Evolutionary conservation across 2,329 filamentous ascomycete genomes (phyloP).

Genomic region (Neofusicoccum cordaticola): DNA sequence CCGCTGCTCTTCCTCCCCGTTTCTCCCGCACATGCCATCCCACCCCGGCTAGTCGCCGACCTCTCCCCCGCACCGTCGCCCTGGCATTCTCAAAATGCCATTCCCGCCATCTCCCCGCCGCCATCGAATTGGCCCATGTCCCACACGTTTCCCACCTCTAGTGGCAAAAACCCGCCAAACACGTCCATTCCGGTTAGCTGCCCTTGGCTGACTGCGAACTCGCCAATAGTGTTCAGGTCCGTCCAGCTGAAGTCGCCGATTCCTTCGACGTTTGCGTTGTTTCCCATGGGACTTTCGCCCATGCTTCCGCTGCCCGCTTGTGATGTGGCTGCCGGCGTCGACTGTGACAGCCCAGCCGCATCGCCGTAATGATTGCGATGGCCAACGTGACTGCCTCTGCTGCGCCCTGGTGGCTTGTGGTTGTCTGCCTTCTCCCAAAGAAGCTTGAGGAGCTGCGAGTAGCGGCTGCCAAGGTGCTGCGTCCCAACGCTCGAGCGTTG

Average conservation of each 20-base stretch:
- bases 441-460: slow-evolving; percentile 45
- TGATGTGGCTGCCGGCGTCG: slow-evolving; percentile 23
- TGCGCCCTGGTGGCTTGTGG: slow-evolving; percentile 5
- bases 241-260: slow-evolving; percentile 52
- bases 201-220: slow-evolving; percentile 47
- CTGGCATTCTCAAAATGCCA: slow-evolving; percentile 8
- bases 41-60: not conserved
- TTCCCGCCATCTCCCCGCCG: slow-evolving; percentile 12
- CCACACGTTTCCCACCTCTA: slow-evolving; percentile 34
- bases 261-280: slow-evolving; percentile 40
- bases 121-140: slow-evolving; percentile 17
- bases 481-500: slow-evolving; percentile 42
- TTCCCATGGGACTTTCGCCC: slow-evolving; percentile 11
- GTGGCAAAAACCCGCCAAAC: slow-evolving; percentile 36
- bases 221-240: slow-evolving; percentile 47
- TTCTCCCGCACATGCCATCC: not conserved
- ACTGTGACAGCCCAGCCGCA: slow-evolving; percentile 25
- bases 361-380: slow-evolving; percentile 20
- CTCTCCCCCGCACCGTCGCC: not conserved
- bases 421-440: slow-evolving; percentile 46
- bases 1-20: not conserved
- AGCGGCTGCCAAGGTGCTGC: slow-evolving; percentile 48
- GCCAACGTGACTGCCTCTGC: slow-evolving; percentile 7
- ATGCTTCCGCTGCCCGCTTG: slow-evolving; percentile 20
- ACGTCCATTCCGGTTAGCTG: slow-evolving; percentile 1